Evolutionary conservation across 495 filamentous ascomycete genomes (phyloP).

Genomic region (Aspergillus asperescens): DNA sequence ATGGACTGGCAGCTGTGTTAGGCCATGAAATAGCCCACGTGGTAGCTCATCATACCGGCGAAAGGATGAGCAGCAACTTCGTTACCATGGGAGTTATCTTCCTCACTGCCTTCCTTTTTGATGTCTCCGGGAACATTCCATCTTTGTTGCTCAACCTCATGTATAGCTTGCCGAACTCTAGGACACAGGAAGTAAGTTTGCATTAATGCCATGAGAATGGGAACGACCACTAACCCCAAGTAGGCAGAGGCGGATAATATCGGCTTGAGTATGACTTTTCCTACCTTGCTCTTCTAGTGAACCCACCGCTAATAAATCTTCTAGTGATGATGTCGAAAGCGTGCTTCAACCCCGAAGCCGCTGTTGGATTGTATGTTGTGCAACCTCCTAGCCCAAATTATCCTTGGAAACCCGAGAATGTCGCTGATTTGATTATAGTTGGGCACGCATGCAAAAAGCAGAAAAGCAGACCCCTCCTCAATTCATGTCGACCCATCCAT

Average conservation of each 20-base stretch:
- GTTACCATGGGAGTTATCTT: conserved; percentile 50
- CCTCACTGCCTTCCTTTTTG: conserved; percentile 46
- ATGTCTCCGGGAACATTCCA: conserved; percentile 42
- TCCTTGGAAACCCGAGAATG: not conserved
- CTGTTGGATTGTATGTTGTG: conserved; percentile 50
- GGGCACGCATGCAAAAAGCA: conserved; percentile 69
- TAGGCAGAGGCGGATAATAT: conserved; percentile 78
- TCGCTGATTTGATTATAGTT: conserved; percentile 33
- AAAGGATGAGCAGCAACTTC: conserved; percentile 64
- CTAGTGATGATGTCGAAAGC: conserved; percentile 58
- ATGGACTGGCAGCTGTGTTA: conserved; percentile 76
- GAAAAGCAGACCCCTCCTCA: conserved; percentile 58
- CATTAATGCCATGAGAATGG: not conserved
- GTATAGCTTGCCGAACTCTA: conserved; percentile 62
- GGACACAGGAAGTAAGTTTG: conserved; percentile 55
- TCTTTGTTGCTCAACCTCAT: conserved; percentile 53
- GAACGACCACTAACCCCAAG: not conserved
- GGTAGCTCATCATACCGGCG: conserved; percentile 71
- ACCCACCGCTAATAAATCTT: conserved; percentile 10
- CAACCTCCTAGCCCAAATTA: not conserved
- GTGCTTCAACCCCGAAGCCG: conserved; percentile 70
- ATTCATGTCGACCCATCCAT: conserved; percentile 83
- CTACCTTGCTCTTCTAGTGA: conserved; percentile 36
- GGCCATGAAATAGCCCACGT: conserved; percentile 96
- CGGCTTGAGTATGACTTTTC: conserved; percentile 55